Evolutionary conservation across 2,329 filamentous ascomycete species (phyloP), one percentile per base, ranked within the genome.

Genomic region (Nemania serpens): DNA sequence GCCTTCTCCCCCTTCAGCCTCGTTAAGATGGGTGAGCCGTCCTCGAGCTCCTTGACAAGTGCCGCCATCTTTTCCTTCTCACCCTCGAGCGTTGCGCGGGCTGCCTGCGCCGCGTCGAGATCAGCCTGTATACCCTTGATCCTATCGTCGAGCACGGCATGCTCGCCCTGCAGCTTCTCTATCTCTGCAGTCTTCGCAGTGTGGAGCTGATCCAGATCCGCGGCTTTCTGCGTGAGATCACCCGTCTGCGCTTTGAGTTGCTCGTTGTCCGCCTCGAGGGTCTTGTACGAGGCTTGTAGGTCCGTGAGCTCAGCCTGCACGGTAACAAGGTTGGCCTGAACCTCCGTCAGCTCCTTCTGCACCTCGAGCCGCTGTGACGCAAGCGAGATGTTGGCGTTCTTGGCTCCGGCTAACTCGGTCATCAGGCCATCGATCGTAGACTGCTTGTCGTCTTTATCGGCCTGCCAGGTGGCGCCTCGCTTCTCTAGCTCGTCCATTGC

Each of bases 311-410:
- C 64, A 9, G 63, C 58, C 55, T 69, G 62, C 18, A 68, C 59
- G 37, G 22, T 58, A 22, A 46, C 51, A 13, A 73, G 61, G 61
- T 70, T 69, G 50, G 63, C 65, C 20, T 64, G 63, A 18, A 69
- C 63, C 13, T 51, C 61, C 3, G 57, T 56, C 17, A 72, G 55
- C 42, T 68, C 58, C 34, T 36, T 64, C 53, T 70, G 64, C 5
- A 69, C 45, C 9, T 67, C 64, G n/a, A 73, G 59, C 12, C 66
- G 62, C 52, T 71, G 61, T 6, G 66, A 59, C 7, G 68, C 70
- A 29, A 71, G 68, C n/a, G 69, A 61, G 43, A 73, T 64, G 57
- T 73, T 73, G 49, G 70, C 70, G 17, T 70, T 68, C 58, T 70
- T 70, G 18, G 70, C 67, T n/a, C 70, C 70, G 13, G 59, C 67